Evolutionary conservation across 129 eudicot species (phyloP), one percentile per base, ranked within the genome.

Genomic region (Saussurea involucrata): DNA sequence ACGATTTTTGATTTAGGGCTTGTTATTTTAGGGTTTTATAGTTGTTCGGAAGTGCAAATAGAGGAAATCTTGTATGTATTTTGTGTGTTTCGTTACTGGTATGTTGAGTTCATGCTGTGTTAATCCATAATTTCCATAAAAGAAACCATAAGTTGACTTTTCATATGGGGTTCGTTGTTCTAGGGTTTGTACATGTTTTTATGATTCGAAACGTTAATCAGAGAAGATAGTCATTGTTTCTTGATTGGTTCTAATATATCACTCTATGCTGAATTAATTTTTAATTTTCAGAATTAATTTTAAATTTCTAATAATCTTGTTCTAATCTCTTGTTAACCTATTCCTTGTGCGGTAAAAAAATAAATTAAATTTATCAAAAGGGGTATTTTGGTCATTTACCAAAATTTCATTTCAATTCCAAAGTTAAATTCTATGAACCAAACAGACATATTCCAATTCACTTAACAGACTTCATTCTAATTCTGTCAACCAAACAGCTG

Each of bases 1-100:
- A n/a, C n/a, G n/a, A n/a, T 34, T 33, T 73, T 81, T 72, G 22
- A 71, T 75, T 18, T 63, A 80, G 76, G 75, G 44, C 32, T 68
- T 86, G 61, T 37, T 53, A 24, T 68, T 79, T 31, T 79, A 68
- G 86, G 79, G 85, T 63, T 77, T 81, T 32, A 24, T 82, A 34
- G 28, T 13, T 46, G 64, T 22, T 76, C 15, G 25, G 4, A 66
- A 49, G 34, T 49, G 34, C 3, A 46, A 9, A 20, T 68, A 17
- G 27, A n/a, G 13, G 53, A 3, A 31, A 24, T 66, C 15, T 32
- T 44, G 28, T 5, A 10, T 66, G n/a, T n/a, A n/a, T n/a, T n/a
- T n/a, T n/a, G n/a, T n/a, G n/a, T n/a, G n/a, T n/a, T n/a, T n/a
- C n/a, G 32, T 58, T 70, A 25, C 57, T 78, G 15, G 29, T 18